Percentiles rank a stretch among this genome's conserved stretches.
phyloP scores from a whole-genome alignment of 768 basidiomycete species.

The Leccinum variicolor region DNA sequence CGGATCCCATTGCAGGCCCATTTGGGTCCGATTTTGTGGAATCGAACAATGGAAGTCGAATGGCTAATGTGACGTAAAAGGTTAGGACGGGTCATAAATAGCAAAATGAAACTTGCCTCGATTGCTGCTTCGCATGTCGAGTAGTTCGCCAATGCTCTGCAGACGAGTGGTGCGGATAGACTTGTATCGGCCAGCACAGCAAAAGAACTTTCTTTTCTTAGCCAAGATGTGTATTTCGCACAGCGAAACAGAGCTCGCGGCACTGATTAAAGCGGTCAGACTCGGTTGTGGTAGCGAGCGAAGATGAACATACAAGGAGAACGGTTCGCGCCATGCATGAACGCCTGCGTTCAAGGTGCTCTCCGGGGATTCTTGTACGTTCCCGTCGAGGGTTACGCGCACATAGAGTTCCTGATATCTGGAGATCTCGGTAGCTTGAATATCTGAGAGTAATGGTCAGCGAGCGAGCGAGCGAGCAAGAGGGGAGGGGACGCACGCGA shows the following conservation, averaged over 20 bases:
- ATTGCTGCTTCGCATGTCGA: slow-evolving; percentile 24
- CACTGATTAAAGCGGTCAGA: slow-evolving; percentile 8
- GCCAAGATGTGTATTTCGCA: slow-evolving; percentile 28
- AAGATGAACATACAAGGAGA: slow-evolving; percentile 22
- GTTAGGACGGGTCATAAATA: slow-evolving; percentile 25
- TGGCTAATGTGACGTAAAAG: slow-evolving; percentile 29
- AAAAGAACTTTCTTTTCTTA: slow-evolving; percentile 28
- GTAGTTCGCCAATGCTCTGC: slow-evolving; percentile 20
- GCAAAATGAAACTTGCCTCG: slow-evolving; percentile 32
- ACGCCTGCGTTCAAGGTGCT: slow-evolving; percentile 23
- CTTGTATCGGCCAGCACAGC: slow-evolving; percentile 26
- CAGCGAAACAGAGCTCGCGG: slow-evolving; percentile 18
- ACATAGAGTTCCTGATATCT: slow-evolving; percentile 25
- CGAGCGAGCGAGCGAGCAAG: not conserved
- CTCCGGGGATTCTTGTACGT: slow-evolving; percentile 28
- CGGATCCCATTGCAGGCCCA: slow-evolving; percentile 25
- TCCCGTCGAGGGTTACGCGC: slow-evolving; percentile 26
- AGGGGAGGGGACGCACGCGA: slow-evolving; percentile 18
- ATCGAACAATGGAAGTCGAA: slow-evolving; percentile 33
- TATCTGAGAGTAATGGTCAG: slow-evolving; percentile 13
- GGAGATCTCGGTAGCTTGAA: slow-evolving; percentile 19
- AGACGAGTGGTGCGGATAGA: slow-evolving; percentile 29
- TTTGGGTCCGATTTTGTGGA: slow-evolving; percentile 28
- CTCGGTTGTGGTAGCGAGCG: not conserved
- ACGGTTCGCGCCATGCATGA: slow-evolving; percentile 29